Base-by-base conservation (phyloP, 1,284 basidiomycete species). In the Ceratobasidium theobromae region DNA sequence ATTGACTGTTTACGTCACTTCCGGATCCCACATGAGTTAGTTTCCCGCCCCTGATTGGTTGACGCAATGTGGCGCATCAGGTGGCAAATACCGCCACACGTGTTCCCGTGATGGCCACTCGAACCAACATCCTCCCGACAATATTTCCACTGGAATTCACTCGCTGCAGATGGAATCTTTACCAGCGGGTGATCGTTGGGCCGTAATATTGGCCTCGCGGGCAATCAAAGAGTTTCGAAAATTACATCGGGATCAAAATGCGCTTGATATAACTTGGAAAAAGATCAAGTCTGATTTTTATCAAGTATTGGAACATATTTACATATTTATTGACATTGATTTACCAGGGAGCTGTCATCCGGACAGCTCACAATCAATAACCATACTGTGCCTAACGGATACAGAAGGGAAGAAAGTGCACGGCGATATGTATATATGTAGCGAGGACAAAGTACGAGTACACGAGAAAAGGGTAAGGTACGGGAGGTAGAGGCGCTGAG, bases 341-440 rank as follows among this genome's bases (percentile, higher is more conserved):
- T n/a, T n/a, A 38, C 16, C 16, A 64, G 58, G 12, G 58, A 64
- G 38, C 58, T 64, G 11, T 52, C 48, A 4, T 8, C 32, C 12
- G 58, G 58, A 3, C 46, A 64, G 16, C 30, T 64, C 18, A 64
- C 46, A 3, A 6, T 27, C 1, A 35, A 64, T 30, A 64, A 52
- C 35, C 23, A 64, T 25, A 51, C 23, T 4, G n/a, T n/a, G n/a
- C n/a, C n/a, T n/a, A n/a, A n/a, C n/a, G n/a, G n/a, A n/a, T n/a
- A n/a, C n/a, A n/a, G n/a, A n/a, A n/a, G n/a, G n/a, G n/a, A n/a
- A n/a, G n/a, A n/a, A n/a, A n/a, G n/a, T n/a, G n/a, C n/a, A n/a
- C n/a, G n/a, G n/a, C n/a, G n/a, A n/a, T n/a, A n/a, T n/a, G n/a
- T n/a, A n/a, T n/a, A n/a, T n/a, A n/a, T n/a, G n/a, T n/a, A n/a